Percentiles rank a stretch among this genome's conserved stretches.
phyloP scores from a whole-genome alignment of 495 filamentous ascomycete genomes.

The Durotheca rogersii region DNA sequence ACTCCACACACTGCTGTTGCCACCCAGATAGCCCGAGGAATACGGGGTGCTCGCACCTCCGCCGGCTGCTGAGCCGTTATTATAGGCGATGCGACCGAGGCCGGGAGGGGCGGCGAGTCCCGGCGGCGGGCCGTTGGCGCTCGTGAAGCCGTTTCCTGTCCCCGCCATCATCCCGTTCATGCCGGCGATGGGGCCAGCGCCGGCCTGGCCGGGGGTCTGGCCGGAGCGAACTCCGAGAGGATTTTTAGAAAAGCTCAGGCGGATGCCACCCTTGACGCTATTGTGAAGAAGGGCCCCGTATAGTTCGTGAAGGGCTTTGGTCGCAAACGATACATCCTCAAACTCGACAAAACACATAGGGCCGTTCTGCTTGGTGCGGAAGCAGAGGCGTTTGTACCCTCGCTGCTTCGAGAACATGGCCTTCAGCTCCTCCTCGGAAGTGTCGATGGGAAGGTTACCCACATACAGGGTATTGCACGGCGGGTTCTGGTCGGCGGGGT shows the following conservation, averaged over 20 bases:
- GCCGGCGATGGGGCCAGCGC: slow-evolving; percentile 48
- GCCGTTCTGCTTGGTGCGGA: slow-evolving; percentile 96
- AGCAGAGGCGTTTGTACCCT: slow-evolving; percentile 94
- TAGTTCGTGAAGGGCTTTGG: slow-evolving; percentile 86
- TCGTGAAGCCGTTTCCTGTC: slow-evolving; percentile 61
- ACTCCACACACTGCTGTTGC: slow-evolving; percentile 27
- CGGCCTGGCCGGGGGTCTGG: slow-evolving; percentile 50
- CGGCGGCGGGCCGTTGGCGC: slow-evolving; percentile 73
- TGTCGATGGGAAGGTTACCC: slow-evolving; percentile 90
- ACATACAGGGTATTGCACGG: slow-evolving; percentile 98
- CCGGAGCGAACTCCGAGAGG: slow-evolving; percentile 87
- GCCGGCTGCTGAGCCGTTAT: slow-evolving; percentile 19
- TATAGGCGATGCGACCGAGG: slow-evolving; percentile 42
- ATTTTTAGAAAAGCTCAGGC: slow-evolving; percentile 98
- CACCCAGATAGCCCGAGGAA: slow-evolving; percentile 14
- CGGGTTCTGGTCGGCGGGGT: slow-evolving; percentile 95
- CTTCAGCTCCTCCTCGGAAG: slow-evolving; percentile 95
- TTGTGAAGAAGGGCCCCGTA: slow-evolving; percentile 90
- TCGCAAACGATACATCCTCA: slow-evolving; percentile 90
- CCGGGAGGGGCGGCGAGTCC: slow-evolving; percentile 71
- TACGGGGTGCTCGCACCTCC: slow-evolving; percentile 17
- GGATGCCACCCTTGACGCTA: slow-evolving; percentile 92
- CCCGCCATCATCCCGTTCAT: slow-evolving; percentile 56
- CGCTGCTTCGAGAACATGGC: slow-evolving; percentile 91
- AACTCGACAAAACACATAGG: slow-evolving; percentile 99